Conservation (phyloP, 2,329 filamentous ascomycete species). For the Akanthomyces lecanii region DNA sequence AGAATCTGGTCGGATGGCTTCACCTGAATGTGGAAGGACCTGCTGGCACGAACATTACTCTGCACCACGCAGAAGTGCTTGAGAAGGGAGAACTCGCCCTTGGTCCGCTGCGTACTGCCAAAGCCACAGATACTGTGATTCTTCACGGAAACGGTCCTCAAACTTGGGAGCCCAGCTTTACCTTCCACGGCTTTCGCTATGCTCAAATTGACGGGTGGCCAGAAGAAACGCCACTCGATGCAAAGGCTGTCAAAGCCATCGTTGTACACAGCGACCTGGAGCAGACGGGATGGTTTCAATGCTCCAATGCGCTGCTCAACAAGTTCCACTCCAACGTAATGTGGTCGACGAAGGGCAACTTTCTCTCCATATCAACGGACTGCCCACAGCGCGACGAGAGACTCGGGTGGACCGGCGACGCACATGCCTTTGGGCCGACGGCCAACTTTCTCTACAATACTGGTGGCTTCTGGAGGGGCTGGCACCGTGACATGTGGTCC, state of each 20-base stretch:
- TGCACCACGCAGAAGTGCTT: slow-evolving; percentile 53
- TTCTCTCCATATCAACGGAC: slow-evolving; percentile 54
- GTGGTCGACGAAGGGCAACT: slow-evolving; percentile 58
- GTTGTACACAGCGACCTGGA: slow-evolving; percentile 50
- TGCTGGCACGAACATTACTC: slow-evolving; percentile 37
- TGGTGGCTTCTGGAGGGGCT: slow-evolving; percentile 45
- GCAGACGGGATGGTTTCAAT: slow-evolving; percentile 46
- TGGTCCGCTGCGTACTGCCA: slow-evolving; percentile 26
- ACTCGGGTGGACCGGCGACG: slow-evolving; percentile 50
- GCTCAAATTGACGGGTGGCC: slow-evolving; percentile 45
- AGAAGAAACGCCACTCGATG: slow-evolving; percentile 20
- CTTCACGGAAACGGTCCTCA: slow-evolving; percentile 22
- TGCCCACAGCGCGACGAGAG: slow-evolving; percentile 54
- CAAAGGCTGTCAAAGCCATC: slow-evolving; percentile 25
- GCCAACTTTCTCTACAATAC: slow-evolving; percentile 52
- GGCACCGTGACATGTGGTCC: slow-evolving; percentile 44
- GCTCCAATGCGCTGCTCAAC: slow-evolving; percentile 49
- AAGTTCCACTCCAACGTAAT: slow-evolving; percentile 49
- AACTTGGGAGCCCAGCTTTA: slow-evolving; percentile 44
- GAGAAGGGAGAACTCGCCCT: slow-evolving; percentile 40
- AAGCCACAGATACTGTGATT: slow-evolving; percentile 38
- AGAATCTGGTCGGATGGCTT: slow-evolving; percentile 53
- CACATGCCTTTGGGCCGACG: slow-evolving; percentile 46
- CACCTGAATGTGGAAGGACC: slow-evolving; percentile 35
- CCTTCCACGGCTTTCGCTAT: slow-evolving; percentile 50